Percentiles rank a stretch among this genome's conserved stretches.
These are phyloP conservation scores for Nannochloris sp. DNA, from an alignment of 139 green algal genomes.

Conservation along the genomic window DNA sequence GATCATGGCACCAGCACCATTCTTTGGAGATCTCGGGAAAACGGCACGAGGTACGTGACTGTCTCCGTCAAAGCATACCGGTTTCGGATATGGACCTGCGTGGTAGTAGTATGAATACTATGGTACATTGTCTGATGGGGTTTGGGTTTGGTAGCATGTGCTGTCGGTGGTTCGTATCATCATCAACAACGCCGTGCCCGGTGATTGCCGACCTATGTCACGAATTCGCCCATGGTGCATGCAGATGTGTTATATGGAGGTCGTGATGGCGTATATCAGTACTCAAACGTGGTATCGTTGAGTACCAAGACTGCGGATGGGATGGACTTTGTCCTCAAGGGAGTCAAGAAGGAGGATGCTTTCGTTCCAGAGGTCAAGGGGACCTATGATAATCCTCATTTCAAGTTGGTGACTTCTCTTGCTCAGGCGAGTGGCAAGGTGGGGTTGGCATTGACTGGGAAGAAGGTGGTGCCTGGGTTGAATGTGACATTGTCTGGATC, in stretches of 20 bases:
- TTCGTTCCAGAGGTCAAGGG: conserved; percentile 35
- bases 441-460: conserved; percentile 12
- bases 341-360: conserved; percentile 17
- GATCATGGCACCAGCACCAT: conserved; percentile 27
- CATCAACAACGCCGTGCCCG: too few relatives aligned
- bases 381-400: conserved; percentile 27
- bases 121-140: too few relatives aligned
- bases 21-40: conserved; percentile 33
- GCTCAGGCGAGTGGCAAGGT: conserved; percentile 33
- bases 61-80: too few relatives aligned
- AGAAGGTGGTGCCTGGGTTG: conserved; percentile 33
- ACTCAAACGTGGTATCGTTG: conserved; percentile 32
- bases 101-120: too few relatives aligned
- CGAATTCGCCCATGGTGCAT: not conserved
- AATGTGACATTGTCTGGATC: conserved; percentile 26
- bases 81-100: too few relatives aligned
- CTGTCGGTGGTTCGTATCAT: too few relatives aligned
- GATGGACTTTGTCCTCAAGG: conserved; percentile 38
- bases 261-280: conserved; percentile 35
- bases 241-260: conserved; percentile 45
- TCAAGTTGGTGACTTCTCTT: conserved; percentile 26
- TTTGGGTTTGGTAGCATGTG: too few relatives aligned
- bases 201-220: too few relatives aligned
- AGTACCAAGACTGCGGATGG: conserved; percentile 40
- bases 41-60: conserved; percentile 23